Evolutionary conservation across 192 early-diverging fungal species (phyloP).

Genomic region (Lobosporangium transversale): DNA sequence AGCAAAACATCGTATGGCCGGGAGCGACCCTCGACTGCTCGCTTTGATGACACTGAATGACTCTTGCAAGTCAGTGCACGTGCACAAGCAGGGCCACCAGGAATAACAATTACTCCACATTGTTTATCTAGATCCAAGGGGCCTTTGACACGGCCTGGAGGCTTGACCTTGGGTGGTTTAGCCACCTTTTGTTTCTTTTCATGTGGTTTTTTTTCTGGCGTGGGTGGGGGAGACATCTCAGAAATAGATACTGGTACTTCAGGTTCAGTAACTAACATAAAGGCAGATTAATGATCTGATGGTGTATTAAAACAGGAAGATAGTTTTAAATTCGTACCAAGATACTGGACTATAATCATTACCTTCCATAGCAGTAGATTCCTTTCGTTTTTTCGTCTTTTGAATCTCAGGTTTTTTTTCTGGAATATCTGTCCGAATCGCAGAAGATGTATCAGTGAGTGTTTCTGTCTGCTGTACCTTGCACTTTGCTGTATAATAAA

Average conservation of each 20-base stretch:
- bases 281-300: not conserved
- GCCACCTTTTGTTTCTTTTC: slow-evolving; percentile 67
- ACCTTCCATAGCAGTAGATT: slow-evolving; percentile 33
- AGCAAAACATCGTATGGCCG: slow-evolving; percentile 84
- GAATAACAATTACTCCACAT: slow-evolving; percentile 80
- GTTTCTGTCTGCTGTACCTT: slow-evolving; percentile 13
- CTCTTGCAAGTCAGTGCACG: slow-evolving; percentile 97
- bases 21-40: slow-evolving; percentile 85
- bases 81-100: slow-evolving; percentile 72
- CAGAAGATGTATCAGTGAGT: slow-evolving; percentile 8
- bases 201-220: slow-evolving; percentile 35
- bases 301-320: too few relatives aligned
- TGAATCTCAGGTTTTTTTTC: slow-evolving; percentile 36
- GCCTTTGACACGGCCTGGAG: slow-evolving; percentile 60
- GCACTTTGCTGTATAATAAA: slow-evolving; percentile 17
- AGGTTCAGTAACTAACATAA: too few relatives aligned
- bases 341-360: too few relatives aligned
- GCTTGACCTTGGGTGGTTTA: slow-evolving; percentile 65
- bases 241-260: slow-evolving; percentile 30
- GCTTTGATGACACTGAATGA: slow-evolving; percentile 89
- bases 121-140: slow-evolving; percentile 92
- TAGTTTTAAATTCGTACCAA: too few relatives aligned
- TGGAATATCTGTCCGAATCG: slow-evolving; percentile 27
- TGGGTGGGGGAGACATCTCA: slow-evolving; percentile 51
- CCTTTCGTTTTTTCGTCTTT: slow-evolving; percentile 44